Base-by-base conservation (phyloP, 176 grass and related monocot genomes). In the Juncus effusus region DNA sequence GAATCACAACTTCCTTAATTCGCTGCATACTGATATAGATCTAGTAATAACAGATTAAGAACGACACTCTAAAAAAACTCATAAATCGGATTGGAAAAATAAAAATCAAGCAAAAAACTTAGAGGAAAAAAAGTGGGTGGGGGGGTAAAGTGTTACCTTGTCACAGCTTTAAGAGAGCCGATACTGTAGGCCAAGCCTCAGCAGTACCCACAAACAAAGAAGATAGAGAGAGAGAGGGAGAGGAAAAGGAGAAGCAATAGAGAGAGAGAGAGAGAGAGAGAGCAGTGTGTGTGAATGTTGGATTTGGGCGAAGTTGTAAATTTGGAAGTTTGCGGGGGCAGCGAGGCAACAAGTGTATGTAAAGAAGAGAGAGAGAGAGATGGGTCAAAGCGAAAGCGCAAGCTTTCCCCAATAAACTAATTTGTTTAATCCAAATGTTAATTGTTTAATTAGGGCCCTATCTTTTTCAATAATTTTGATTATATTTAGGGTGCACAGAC, bases 321-420 rank as follows among this genome's bases (percentile, higher is more conserved):
- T 64, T 76, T 49, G 62, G 7, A 55, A 47, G 19, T 35, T 55
- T 59, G 64, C 63, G 36, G 36, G 52, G 72, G 51, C 42, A 59
- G 75, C 56, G 47, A 7, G 68, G 63, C 28, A 84, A 69, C 60
- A 78, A 75, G 65, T 59, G 58, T 55, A 74, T 80, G 79, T 38
- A 82, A 54, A 73, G 61, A 74, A 53, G 80, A 28, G 19, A 28
- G 80, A 28, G 19, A 28, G 19, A 28, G 19, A 80, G 80, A 81
- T 69, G 78, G 81, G 84, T 88, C 78, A 85, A 93, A 85, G 81
- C 42, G 9, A 72, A 62, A 79, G 79, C 57, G 59, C 36, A 38
- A 61, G 56, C 70, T 55, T 58, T 73, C 47, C 28, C 55, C 10
- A 60, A 50, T 52, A 62, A 53, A 62, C 40, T 38, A 36, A 16